Evolutionary conservation across 352 stramenopile genomes (phyloP).

Genomic region (Pythium angustatum): DNA sequence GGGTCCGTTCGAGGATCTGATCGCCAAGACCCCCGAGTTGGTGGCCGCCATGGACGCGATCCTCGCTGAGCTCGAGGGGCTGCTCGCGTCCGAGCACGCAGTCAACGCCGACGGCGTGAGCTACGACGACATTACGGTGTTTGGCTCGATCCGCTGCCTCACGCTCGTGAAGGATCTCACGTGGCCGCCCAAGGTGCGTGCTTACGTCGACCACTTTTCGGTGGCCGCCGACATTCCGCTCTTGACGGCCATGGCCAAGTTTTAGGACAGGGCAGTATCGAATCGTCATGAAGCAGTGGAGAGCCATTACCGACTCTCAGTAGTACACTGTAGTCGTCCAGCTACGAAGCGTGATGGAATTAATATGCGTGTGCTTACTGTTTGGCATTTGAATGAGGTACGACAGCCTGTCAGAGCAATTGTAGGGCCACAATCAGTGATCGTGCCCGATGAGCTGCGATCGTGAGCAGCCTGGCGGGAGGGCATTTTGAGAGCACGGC

Average conservation of each 20-base stretch:
- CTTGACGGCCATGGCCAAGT: slow-evolving; percentile 44
- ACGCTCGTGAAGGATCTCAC: slow-evolving; percentile 53
- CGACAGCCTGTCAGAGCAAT: too few relatives aligned
- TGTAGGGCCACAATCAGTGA: too few relatives aligned
- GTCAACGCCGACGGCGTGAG: slow-evolving; percentile 46
- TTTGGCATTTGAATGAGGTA: too few relatives aligned
- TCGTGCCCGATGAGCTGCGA: too few relatives aligned
- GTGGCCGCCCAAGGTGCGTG: slow-evolving; percentile 52
- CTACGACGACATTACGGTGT: slow-evolving; percentile 60
- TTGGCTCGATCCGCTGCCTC: slow-evolving; percentile 43
- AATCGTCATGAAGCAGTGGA: too few relatives aligned
- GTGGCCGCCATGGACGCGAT: slow-evolving; percentile 39
- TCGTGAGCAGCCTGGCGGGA: too few relatives aligned
- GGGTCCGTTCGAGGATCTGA: slow-evolving; percentile 39
- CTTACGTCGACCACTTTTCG: slow-evolving; percentile 52
- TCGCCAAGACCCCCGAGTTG: slow-evolving; percentile 41
- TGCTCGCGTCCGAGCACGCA: slow-evolving; percentile 41
- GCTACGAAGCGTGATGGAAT: too few relatives aligned
- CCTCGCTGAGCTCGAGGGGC: slow-evolving; percentile 37
- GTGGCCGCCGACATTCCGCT: slow-evolving; percentile 43
- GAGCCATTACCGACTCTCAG: too few relatives aligned
- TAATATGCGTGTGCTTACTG: too few relatives aligned
- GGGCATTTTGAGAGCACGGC: too few relatives aligned
- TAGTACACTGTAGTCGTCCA: too few relatives aligned
- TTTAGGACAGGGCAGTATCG: too few relatives aligned